Conservation (phyloP, 192 early-diverging fungal genomes). For the Thamnidium elegans region DNA sequence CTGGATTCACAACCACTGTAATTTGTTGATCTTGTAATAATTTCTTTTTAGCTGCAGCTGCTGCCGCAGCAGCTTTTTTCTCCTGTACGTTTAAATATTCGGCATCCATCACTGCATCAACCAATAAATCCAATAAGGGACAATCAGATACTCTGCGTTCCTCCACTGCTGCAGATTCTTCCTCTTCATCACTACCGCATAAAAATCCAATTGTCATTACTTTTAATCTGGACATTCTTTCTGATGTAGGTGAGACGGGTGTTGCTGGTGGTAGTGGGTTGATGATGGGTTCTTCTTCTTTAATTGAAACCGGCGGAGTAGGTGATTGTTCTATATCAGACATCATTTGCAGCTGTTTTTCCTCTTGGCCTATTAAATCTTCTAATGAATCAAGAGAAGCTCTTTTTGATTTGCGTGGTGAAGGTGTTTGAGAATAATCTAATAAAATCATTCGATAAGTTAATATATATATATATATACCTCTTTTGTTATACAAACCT, state of each 20-base stretch:
- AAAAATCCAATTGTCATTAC: conserved; percentile 21
- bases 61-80: not conserved
- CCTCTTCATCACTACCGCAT: not conserved
- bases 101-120: conserved; percentile 25
- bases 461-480: not conserved
- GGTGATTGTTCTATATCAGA: not conserved
- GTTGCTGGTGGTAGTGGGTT: not conserved
- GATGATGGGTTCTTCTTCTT: no score
- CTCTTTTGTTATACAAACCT: conserved; percentile 3
- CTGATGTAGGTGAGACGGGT: not conserved
- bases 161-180: not conserved
- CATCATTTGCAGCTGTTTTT: not conserved
- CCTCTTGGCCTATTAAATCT: conserved; percentile 1
- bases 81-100: conserved; percentile 19
- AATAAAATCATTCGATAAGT: not conserved
- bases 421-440: conserved; percentile 1
- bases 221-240: not conserved
- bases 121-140: conserved; percentile 18
- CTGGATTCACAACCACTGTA: conserved; percentile 13
- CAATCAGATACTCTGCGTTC: not conserved
- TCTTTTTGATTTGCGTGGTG: conserved; percentile 3
- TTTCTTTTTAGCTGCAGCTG: not conserved
- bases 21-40: not conserved
- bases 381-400: conserved; percentile 7
- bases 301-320: not conserved